Evolutionary conservation across 1,284 basidiomycete species (phyloP), one percentile per base, ranked within the genome.

Genomic region (Schizophyllum amplum): DNA sequence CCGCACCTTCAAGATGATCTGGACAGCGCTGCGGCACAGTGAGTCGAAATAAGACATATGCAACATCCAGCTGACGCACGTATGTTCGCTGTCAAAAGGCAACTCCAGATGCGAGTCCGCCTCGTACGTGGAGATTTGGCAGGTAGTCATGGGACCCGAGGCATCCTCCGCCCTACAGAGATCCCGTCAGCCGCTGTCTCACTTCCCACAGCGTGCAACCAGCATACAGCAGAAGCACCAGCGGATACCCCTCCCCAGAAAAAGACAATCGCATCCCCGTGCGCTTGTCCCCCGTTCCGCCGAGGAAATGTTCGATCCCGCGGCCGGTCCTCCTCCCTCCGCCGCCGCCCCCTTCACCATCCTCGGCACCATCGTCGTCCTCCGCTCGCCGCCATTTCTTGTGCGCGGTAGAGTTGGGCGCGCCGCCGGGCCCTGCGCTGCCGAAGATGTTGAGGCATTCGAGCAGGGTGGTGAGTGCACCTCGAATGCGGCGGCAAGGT

Each of bases 391-490:
- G 75, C 76, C 80, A 82, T 57, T 72, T 75, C 64, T 74, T 81
- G 56, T 69, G 66, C 51, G 71, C 72, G 24, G 69, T 64, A 11
- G 70, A 61, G 54, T 66, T 67, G 50, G 66, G 65, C 7, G 65
- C 56, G 15, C 66, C 59, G 4, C 64, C 60, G 49, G 71, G 63
- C 11, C 76, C 75, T 1, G 90, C 90, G 5, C 92, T 91, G 11
- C 94, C 94, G 65, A 95, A 97, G 57, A 97, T 86, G 68, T 95
- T 94, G 48, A 98, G 78, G 64, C 92, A 94, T 64, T 95, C 92
- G 57, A 96, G 80, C 56, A 96, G 73, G 0, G 86, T 87, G 66
- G 84, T 82, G 26, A 98, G 80, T 3, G 87, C 57, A 97, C 78
- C 67, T 95, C 92, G 65, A 97, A 93, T 0, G 80, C 77, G 6